These are phyloP conservation scores for Calonectria leucothoes DNA, from an alignment of 2,329 filamentous ascomycete species.

Conservation along the genomic window DNA sequence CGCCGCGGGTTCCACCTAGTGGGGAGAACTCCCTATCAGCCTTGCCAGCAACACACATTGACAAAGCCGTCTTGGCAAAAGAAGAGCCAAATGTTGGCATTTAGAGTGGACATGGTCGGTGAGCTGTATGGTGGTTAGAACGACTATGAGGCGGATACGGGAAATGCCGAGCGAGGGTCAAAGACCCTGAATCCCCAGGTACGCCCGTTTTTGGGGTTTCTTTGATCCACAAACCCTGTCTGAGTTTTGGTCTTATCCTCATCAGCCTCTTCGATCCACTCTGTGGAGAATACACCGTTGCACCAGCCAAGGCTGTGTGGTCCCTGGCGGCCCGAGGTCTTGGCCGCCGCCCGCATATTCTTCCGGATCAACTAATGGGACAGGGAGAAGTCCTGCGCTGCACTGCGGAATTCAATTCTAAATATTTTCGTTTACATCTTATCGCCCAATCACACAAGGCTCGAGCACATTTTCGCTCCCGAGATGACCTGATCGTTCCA, in stretches of 20 bases:
- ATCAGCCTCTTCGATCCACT: neutral
- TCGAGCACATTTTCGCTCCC: neutral
- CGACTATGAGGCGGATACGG: neutral
- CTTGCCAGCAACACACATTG: neutral
- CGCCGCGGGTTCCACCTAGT: neutral
- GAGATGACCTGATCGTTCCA: neutral
- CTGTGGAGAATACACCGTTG: neutral
- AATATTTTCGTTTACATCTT: neutral
- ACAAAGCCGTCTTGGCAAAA: neutral
- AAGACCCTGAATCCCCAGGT: neutral
- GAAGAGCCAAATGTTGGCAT: neutral
- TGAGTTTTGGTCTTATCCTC: neutral
- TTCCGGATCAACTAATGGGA: neutral
- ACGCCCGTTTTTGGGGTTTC: neutral
- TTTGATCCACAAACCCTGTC: neutral
- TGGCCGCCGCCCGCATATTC: neutral
- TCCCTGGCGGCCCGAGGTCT: neutral
- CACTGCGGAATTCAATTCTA: neutral
- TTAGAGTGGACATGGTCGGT: neutral
- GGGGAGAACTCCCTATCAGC: neutral
- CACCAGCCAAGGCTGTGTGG: neutral
- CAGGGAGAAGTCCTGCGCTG: neutral
- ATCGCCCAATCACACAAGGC: neutral
- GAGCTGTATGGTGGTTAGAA: neutral
- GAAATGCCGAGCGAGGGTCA: neutral